A percentile compares a stretch with the other conserved stretches of the same genome.
phyloP scores from a whole-genome alignment of 208 protist species.

The Balamuthia mandrillaris region DNA sequence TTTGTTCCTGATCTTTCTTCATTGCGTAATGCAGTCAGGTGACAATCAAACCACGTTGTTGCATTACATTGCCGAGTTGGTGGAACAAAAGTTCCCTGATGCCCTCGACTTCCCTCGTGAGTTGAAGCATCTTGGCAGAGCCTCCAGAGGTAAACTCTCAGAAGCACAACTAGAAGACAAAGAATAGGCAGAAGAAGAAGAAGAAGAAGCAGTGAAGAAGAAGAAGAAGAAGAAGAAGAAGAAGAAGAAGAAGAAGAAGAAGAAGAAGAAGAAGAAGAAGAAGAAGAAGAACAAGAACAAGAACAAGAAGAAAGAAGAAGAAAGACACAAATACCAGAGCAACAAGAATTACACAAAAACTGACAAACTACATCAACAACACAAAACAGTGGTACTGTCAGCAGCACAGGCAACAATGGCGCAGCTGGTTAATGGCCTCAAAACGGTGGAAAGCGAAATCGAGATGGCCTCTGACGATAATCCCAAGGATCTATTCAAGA shows the following conservation, averaged over 20 bases:
- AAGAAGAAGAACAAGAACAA: too few relatives aligned
- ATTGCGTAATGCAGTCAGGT: neutral
- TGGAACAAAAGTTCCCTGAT: neutral
- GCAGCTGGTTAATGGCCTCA: neutral
- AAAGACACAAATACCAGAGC: too few relatives aligned
- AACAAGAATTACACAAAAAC: too few relatives aligned
- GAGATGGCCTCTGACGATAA: neutral
- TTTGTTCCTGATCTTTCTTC: neutral
- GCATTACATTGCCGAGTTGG: neutral
- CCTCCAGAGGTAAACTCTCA: neutral
- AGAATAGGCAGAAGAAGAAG: too few relatives aligned
- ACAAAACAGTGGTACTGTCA: too few relatives aligned
- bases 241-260: too few relatives aligned
- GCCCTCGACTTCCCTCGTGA: neutral
- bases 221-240: too few relatives aligned
- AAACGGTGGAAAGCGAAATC: neutral
- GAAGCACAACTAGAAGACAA: too few relatives aligned
- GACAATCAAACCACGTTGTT: constrained; percentile 21
- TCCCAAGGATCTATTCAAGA: neutral
- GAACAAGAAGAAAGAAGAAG: too few relatives aligned
- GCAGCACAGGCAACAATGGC: constrained; percentile 13
- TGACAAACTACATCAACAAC: too few relatives aligned
- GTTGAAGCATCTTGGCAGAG: constrained; percentile 14
- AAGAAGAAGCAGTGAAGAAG: too few relatives aligned
- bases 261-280: too few relatives aligned